Evolutionary conservation across 768 basidiomycete species (phyloP).

Genomic region (Collybia sp.): DNA sequence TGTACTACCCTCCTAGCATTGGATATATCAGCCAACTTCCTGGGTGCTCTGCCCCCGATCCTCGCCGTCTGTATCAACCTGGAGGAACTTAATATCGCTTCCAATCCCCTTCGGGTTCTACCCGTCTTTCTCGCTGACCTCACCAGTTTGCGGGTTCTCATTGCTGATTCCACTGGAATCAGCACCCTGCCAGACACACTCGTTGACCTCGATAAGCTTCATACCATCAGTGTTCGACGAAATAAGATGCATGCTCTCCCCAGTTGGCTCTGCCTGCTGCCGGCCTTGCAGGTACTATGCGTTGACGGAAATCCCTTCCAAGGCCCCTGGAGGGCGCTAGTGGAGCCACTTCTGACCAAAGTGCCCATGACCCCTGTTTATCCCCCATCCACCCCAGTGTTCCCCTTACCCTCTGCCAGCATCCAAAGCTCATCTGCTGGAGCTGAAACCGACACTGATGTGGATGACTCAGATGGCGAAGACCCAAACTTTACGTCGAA

Average conservation of each 20-base stretch:
- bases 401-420: constrained; percentile 46
- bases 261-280: constrained; percentile 92
- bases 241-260: constrained; percentile 89
- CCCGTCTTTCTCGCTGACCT: constrained; percentile 83
- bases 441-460: constrained; percentile 42
- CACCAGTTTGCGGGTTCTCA: constrained; percentile 75
- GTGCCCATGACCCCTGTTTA: constrained; percentile 54
- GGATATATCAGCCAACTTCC: constrained; percentile 88
- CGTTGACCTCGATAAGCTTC: constrained; percentile 69
- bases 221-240: constrained; percentile 83
- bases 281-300: constrained; percentile 76
- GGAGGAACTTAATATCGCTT: constrained; percentile 91
- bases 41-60: constrained; percentile 77
- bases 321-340: constrained; percentile 86
- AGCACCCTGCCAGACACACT: constrained; percentile 71
- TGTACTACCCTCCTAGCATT: constrained; percentile 79
- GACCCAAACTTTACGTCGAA: constrained; percentile 34
- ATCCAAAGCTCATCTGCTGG: constrained; percentile 33
- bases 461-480: constrained; percentile 59
- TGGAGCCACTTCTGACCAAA: constrained; percentile 77
- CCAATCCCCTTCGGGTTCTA: constrained; percentile 88
- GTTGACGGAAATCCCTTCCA: constrained; percentile 98
- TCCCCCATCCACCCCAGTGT: constrained; percentile 61
- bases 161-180: constrained; percentile 89
- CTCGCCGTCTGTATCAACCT: constrained; percentile 77